phyloP scores from a whole-genome alignment of 257 asterid species.

The Ocimum tenuiflorum region DNA sequence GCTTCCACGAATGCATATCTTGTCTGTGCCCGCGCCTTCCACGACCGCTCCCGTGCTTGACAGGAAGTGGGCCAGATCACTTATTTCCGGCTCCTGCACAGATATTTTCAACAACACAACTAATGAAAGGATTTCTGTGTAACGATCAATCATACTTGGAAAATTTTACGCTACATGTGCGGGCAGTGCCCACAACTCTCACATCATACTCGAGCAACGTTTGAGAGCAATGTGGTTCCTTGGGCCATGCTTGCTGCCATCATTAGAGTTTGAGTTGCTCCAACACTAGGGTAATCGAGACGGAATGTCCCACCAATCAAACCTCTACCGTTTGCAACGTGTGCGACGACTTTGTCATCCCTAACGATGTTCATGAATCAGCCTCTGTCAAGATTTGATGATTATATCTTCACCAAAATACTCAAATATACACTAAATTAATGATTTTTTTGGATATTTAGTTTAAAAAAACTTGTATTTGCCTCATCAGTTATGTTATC shows the following conservation, averaged over 20 bases:
- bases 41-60: slow-evolving; percentile 31
- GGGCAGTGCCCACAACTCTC: too few relatives aligned
- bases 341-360: slow-evolving; percentile 32
- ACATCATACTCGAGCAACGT: slow-evolving; percentile 43
- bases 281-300: slow-evolving; percentile 42
- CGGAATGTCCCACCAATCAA: slow-evolving; percentile 35
- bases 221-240: slow-evolving; percentile 32
- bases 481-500: too few relatives aligned
- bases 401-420: too few relatives aligned
- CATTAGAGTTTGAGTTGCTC: slow-evolving; percentile 49
- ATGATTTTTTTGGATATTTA: too few relatives aligned
- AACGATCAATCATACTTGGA: neutral
- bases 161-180: too few relatives aligned
- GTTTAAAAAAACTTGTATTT: too few relatives aligned
- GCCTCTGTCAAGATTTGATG: too few relatives aligned
- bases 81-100: slow-evolving; percentile 40
- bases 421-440: too few relatives aligned
- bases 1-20: slow-evolving; percentile 24
- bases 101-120: neutral
- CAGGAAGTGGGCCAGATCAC: slow-evolving; percentile 34
- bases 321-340: slow-evolving; percentile 31
- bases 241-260: slow-evolving; percentile 46
- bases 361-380: slow-evolving; percentile 4
- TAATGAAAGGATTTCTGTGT: neutral
- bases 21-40: slow-evolving; percentile 34